phyloP scores from a whole-genome alignment of 2,329 filamentous ascomycete genomes.

The Metarhizium rileyi region DNA sequence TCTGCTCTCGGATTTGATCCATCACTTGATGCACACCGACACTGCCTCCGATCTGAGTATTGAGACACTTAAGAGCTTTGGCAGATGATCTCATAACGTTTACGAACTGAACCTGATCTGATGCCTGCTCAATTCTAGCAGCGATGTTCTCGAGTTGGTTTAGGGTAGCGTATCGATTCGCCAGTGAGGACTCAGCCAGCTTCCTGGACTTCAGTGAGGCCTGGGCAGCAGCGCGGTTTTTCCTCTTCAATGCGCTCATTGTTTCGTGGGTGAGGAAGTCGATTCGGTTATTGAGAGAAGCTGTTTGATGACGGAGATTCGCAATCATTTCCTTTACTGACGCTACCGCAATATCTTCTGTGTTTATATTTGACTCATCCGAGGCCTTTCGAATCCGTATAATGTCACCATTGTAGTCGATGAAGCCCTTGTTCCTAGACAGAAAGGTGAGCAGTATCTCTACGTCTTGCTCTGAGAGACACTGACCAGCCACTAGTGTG shows the following conservation, averaged over 20 bases:
- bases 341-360: conserved; percentile 74
- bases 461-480: conserved; percentile 54
- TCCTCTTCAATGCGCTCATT: conserved; percentile 58
- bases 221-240: conserved; percentile 67
- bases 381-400: conserved; percentile 61
- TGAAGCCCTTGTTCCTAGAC: conserved; percentile 52
- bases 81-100: conserved; percentile 73
- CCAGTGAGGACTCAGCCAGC: conserved; percentile 63
- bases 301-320: conserved; percentile 64
- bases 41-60: conserved; percentile 66
- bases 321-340: conserved; percentile 71
- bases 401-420: conserved; percentile 54
- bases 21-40: conserved; percentile 69
- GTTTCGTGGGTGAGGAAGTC: conserved; percentile 55
- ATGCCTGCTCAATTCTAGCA: conserved; percentile 73
- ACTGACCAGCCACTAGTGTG: conserved; percentile 36
- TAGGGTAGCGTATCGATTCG: conserved; percentile 62
- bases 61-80: conserved; percentile 60
- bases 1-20: conserved; percentile 67
- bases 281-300: conserved; percentile 56
- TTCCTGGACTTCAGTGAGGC: conserved; percentile 77
- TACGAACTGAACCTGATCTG: conserved; percentile 75
- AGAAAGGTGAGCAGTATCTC: conserved; percentile 62
- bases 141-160: conserved; percentile 77
- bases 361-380: conserved; percentile 48